Evolutionary conservation across 345 rosid genomes (phyloP).

Genomic region (Ceriops decandra): DNA sequence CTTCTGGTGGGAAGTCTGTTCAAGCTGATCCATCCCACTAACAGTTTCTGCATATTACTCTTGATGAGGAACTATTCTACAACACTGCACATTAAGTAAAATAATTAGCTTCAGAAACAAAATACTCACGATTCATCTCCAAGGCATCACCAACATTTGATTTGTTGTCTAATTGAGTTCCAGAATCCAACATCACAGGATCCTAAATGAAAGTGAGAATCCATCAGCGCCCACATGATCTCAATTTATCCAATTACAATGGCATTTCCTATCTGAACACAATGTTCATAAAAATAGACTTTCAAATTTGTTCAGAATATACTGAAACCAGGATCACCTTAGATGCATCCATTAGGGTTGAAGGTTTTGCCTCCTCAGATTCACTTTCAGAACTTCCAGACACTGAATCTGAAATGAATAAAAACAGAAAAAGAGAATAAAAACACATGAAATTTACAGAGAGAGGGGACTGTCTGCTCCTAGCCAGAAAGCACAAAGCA

Average conservation of each 20-base stretch:
- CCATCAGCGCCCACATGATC: background rate
- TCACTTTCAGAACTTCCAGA: slow-evolving; percentile 59
- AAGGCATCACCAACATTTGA: slow-evolving; percentile 30
- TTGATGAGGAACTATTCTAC: background rate
- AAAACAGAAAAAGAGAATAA: background rate
- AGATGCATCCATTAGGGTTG: slow-evolving; percentile 31
- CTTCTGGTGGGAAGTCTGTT: slow-evolving; percentile 20
- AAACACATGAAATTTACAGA: too few species aligned
- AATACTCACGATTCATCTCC: slow-evolving; percentile 60
- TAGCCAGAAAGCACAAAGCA: too few species aligned
- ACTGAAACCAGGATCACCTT: slow-evolving; percentile 40
- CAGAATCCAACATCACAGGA: slow-evolving; percentile 38
- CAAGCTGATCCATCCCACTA: slow-evolving; percentile 22
- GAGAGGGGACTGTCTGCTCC: too few species aligned
- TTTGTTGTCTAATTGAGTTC: slow-evolving; percentile 43
- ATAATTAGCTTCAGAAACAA: background rate
- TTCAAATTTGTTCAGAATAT: background rate
- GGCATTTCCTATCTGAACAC: background rate
- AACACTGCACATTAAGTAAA: background rate
- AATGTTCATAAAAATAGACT: background rate
- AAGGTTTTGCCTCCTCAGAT: slow-evolving; percentile 44
- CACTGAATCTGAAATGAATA: slow-evolving; percentile 48
- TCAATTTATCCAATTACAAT: too few species aligned
- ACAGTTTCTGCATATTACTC: slow-evolving; percentile 16
- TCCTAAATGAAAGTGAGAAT: slow-evolving; percentile 28